These are phyloP conservation scores for Talaromyces wortmannii DNA, from an alignment of 495 filamentous ascomycete species.

Conservation along the genomic window DNA sequence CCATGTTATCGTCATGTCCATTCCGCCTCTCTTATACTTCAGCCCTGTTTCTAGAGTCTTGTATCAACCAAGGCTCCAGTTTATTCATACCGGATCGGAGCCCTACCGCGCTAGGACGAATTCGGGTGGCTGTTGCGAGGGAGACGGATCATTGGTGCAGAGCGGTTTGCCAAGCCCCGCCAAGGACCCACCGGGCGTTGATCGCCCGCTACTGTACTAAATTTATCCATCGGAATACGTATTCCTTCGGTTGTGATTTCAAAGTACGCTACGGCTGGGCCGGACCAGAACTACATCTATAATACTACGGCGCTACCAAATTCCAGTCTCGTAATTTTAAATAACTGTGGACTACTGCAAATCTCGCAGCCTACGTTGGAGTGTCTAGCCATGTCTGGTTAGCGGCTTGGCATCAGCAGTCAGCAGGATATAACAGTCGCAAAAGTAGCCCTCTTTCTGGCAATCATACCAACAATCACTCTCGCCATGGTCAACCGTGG, in stretches of 20 bases:
- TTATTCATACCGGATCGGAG: background rate
- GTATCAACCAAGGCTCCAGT: background rate
- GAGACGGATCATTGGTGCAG: background rate
- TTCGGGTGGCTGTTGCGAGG: background rate
- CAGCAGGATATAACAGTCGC: background rate
- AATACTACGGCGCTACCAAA: background rate
- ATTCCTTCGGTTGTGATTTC: too few relatives aligned
- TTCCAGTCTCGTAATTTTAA: too few relatives aligned
- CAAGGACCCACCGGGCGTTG: too few relatives aligned
- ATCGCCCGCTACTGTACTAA: too few relatives aligned
- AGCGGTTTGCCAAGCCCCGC: too few relatives aligned
- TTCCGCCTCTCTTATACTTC: too few relatives aligned
- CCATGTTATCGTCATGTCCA: too few relatives aligned
- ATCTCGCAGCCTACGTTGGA: too few relatives aligned
- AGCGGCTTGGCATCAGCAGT: background rate
- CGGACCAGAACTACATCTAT: background rate
- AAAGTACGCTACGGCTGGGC: background rate
- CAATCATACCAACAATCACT: background rate
- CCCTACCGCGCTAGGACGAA: background rate
- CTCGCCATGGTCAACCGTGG: slow-evolving; percentile 13
- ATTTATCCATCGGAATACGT: too few relatives aligned
- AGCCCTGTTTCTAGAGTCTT: background rate
- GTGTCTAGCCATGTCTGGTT: too few relatives aligned
- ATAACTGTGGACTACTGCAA: too few relatives aligned
- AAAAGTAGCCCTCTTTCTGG: slow-evolving; percentile 1